Evolutionary conservation across 108 stramenopile genomes (phyloP).

Genomic region (Stephanodiscus triporus): DNA sequence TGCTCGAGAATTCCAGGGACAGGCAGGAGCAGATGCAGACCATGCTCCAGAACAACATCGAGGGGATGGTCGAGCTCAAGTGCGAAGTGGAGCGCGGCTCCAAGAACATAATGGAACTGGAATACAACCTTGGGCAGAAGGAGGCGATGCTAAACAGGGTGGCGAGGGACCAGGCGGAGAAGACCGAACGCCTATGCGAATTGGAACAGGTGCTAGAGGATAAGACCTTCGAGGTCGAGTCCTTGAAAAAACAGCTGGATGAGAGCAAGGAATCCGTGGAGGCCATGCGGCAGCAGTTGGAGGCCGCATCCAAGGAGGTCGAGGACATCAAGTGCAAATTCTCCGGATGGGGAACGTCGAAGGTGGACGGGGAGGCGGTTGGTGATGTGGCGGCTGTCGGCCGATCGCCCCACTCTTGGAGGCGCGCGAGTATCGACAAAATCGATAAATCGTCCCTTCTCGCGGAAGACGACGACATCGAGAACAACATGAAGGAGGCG

Average conservation of each 20-base stretch:
- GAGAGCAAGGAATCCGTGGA: too few relatives aligned
- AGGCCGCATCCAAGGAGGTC: too few relatives aligned
- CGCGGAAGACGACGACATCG: too few relatives aligned
- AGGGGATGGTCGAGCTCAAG: conserved; percentile 42
- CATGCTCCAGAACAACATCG: conserved; percentile 32
- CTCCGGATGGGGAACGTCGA: too few relatives aligned
- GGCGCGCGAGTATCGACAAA: too few relatives aligned
- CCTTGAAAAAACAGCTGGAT: conserved; percentile 16
- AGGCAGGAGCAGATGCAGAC: conserved; percentile 33
- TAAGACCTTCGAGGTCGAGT: conserved; percentile 39
- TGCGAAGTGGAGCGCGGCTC: conserved; percentile 21
- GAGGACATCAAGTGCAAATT: too few relatives aligned
- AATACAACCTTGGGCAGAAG: conserved; percentile 34
- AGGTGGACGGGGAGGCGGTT: too few relatives aligned
- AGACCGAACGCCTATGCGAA: conserved; percentile 16
- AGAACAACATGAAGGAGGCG: too few relatives aligned
- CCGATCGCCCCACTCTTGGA: too few relatives aligned
- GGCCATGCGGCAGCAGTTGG: too few relatives aligned
- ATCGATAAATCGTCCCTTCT: too few relatives aligned
- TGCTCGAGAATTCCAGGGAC: conserved; percentile 23
- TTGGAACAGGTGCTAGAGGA: conserved; percentile 37
- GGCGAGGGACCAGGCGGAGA: too few relatives aligned
- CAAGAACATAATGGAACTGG: conserved; percentile 28
- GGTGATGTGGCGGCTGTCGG: not conserved
- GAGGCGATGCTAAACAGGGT: conserved; percentile 26